These are phyloP conservation scores for Kwoniella sp. DNA, from an alignment of 768 basidiomycete species.

Conservation along the genomic window DNA sequence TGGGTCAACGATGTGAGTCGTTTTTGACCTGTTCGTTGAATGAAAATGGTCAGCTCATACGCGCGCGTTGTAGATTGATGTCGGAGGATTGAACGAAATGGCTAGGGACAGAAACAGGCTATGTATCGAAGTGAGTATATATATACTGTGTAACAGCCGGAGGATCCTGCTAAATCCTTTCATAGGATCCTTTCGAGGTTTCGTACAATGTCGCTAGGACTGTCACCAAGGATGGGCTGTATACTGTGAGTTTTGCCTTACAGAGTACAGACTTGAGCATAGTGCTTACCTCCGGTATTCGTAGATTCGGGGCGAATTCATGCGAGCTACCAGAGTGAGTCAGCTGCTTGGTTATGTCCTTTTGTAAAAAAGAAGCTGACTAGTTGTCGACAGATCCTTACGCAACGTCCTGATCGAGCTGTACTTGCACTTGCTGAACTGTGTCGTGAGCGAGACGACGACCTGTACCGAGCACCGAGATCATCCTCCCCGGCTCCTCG, in stretches of 20 bases:
- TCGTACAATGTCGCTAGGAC: conserved; percentile 96
- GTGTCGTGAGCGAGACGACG: conserved; percentile 78
- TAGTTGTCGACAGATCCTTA: conserved; percentile 64
- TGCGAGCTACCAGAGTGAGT: conserved; percentile 71
- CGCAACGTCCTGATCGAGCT: conserved; percentile 75
- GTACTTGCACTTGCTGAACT: conserved; percentile 81
- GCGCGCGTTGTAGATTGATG: conserved; percentile 49
- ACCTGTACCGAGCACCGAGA: conserved; percentile 56
- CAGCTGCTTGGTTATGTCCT: too few relatives aligned
- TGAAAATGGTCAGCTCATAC: background rate
- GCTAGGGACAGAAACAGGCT: conserved; percentile 85
- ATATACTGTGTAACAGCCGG: background rate
- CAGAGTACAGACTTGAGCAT: background rate
- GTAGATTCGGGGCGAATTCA: conserved; percentile 97
- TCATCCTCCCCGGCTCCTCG: conserved; percentile 53
- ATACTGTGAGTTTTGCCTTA: conserved; percentile 65
- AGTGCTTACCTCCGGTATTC: background rate
- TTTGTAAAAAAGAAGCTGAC: too few relatives aligned
- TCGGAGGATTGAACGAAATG: conserved; percentile 57
- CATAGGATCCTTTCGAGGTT: conserved; percentile 92
- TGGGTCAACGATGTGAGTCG: conserved; percentile 85
- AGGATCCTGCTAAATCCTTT: background rate
- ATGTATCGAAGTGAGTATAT: conserved; percentile 78
- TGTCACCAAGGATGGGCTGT: conserved; percentile 93
- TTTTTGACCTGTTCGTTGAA: background rate